Conservation (phyloP, 768 basidiomycete genomes). For the Dioszegia hungarica region DNA sequence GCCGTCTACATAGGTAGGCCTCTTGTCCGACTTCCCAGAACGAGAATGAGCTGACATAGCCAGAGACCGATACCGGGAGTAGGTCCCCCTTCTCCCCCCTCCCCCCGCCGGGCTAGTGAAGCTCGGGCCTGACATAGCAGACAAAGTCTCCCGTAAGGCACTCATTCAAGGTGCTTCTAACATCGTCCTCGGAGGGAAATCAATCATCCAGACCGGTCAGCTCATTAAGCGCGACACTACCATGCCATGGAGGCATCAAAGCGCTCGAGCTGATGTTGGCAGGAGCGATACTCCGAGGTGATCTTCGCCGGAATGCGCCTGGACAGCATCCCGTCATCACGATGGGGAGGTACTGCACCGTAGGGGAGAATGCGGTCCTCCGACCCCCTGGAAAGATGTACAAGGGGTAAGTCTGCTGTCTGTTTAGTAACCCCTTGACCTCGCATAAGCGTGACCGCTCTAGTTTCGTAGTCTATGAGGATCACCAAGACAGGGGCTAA, state of each 20-base stretch:
- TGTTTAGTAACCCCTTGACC: no score
- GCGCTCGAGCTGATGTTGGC: not conserved
- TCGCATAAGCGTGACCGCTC: no score
- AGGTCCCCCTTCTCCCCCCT: constrained; percentile 1
- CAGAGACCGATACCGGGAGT: constrained; percentile 43
- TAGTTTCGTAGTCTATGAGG: no score
- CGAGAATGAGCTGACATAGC: not conserved
- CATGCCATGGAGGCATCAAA: not conserved
- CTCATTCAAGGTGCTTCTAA: constrained; percentile 90
- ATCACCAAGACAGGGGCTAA: no score
- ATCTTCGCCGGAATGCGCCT: constrained; percentile 79
- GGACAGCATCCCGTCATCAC: constrained; percentile 92
- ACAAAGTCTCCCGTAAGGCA: constrained; percentile 89
- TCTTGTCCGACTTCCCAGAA: not conserved
- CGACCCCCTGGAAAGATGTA: constrained; percentile 51
- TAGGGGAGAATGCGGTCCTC: constrained; percentile 85
- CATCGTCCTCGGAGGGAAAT: constrained; percentile 95
- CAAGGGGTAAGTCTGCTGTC: constrained; percentile 48
- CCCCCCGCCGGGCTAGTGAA: not conserved
- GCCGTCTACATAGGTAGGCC: constrained; percentile 30
- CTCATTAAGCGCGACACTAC: not conserved
- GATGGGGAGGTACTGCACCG: constrained; percentile 83
- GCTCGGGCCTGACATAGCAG: constrained; percentile 6
- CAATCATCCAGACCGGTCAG: constrained; percentile 66
- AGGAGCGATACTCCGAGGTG: constrained; percentile 85